Conservation (phyloP, 2,329 filamentous ascomycete species). For the Diaporthe vaccinii region DNA sequence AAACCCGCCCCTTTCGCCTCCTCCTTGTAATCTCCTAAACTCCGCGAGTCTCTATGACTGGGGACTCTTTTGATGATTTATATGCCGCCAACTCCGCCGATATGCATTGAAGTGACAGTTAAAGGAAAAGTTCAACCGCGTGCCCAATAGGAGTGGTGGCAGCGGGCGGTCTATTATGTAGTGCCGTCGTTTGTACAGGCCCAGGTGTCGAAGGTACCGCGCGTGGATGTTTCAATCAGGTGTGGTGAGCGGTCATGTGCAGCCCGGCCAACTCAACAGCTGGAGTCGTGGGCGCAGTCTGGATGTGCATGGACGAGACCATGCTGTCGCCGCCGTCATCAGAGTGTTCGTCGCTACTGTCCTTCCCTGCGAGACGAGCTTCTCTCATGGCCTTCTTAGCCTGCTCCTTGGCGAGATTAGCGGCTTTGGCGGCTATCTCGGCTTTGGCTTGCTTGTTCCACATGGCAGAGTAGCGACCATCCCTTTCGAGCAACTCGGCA, state of each 20-base stretch:
- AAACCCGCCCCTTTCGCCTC: background rate
- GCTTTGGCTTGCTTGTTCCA: constrained; percentile 91
- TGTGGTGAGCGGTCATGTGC: constrained; percentile 15
- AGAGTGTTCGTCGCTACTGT: constrained; percentile 57
- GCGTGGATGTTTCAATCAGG: background rate
- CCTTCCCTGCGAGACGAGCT: constrained; percentile 61
- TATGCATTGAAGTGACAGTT: constrained; percentile 43
- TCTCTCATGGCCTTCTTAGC: constrained; percentile 62
- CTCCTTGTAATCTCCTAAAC: constrained; percentile 27
- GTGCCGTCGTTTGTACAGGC: constrained; percentile 38
- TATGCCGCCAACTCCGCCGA: constrained; percentile 44
- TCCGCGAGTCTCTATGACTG: constrained; percentile 37
- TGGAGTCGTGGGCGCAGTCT: constrained; percentile 51
- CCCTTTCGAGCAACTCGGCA: constrained; percentile 77
- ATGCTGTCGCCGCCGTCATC: constrained; percentile 60
- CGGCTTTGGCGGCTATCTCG: constrained; percentile 76
- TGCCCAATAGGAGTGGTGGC: constrained; percentile 24
- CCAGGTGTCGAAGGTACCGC: constrained; percentile 36
- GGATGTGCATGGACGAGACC: constrained; percentile 59
- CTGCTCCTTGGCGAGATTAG: constrained; percentile 58
- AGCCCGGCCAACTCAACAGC: constrained; percentile 42
- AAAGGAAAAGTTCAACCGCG: constrained; percentile 37
- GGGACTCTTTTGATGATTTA: constrained; percentile 35
- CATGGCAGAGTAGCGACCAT: constrained; percentile 85
- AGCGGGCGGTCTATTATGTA: constrained; percentile 38